Evolutionary conservation across 352 stramenopile genomes (phyloP).

Genomic region (Phytophthora quininea): DNA sequence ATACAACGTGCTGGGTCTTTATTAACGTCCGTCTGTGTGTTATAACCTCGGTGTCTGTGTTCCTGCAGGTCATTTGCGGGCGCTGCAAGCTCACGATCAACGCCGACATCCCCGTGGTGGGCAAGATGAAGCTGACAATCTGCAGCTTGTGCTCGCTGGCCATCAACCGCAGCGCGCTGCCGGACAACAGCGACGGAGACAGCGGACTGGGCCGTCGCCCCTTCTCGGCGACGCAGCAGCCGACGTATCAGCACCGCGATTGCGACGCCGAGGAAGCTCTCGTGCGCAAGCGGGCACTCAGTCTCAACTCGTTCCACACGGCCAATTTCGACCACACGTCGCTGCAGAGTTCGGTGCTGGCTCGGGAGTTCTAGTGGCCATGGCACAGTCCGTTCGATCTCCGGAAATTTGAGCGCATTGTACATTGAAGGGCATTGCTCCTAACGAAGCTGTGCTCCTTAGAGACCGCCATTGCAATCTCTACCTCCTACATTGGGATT

Average conservation of each 20-base stretch:
- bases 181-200: conserved; percentile 50
- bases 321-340: conserved; percentile 82
- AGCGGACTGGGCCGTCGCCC: conserved; percentile 42
- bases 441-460: not conserved
- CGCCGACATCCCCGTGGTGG: conserved; percentile 82
- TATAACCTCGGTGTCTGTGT: conserved; percentile 18
- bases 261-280: conserved; percentile 34
- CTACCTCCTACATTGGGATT: too few relatives aligned
- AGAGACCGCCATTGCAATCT: too few relatives aligned
- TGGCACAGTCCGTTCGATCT: too few relatives aligned
- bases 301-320: conserved; percentile 82
- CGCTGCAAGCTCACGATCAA: conserved; percentile 78
- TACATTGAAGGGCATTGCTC: conserved; percentile 46
- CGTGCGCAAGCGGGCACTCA: conserved; percentile 55
- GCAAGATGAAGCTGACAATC: conserved; percentile 89
- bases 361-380: conserved; percentile 45
- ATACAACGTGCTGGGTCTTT: conserved; percentile 8
- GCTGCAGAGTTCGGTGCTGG: conserved; percentile 48
- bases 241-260: conserved; percentile 34
- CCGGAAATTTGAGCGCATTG: too few relatives aligned
- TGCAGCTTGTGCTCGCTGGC: conserved; percentile 78
- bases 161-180: conserved; percentile 72
- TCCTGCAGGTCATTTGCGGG: conserved; percentile 62
- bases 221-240: conserved; percentile 50
- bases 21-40: conserved; percentile 20